phyloP scores from a whole-genome alignment of 2,329 filamentous ascomycete genomes.

The Nemania bipapillata region DNA sequence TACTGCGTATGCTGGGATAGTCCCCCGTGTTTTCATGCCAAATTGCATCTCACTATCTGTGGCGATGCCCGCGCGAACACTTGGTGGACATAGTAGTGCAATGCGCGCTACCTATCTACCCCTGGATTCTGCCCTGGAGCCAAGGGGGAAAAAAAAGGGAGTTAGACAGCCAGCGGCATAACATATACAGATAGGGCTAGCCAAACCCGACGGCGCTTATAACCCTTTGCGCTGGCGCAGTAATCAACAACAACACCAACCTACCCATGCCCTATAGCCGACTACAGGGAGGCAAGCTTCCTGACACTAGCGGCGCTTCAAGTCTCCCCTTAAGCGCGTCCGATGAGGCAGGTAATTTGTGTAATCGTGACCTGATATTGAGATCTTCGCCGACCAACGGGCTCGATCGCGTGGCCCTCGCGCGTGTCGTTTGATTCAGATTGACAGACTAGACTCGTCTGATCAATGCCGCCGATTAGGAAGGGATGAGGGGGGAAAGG shows the following conservation, averaged over 20 bases:
- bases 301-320: not conserved
- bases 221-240: not conserved
- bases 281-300: not conserved
- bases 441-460: not conserved
- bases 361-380: not conserved
- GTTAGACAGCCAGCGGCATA: no score
- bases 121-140: no score
- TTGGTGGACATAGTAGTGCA: no score
- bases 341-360: not conserved
- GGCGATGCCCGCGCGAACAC: no score
- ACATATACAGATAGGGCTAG: not conserved
- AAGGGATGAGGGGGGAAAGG: not conserved
- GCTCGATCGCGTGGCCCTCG: not conserved
- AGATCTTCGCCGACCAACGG: not conserved
- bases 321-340: not conserved
- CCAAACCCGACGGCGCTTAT: not conserved
- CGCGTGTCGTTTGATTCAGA: not conserved
- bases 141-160: no score
- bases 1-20: no score
- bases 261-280: not conserved
- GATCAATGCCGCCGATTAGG: not conserved
- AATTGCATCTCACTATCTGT: no score
- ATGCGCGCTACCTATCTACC: no score
- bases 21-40: no score
- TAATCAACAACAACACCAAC: no score